Evolutionary conservation across 2,329 filamentous ascomycete genomes (phyloP), one percentile per base, ranked within the genome.

Genomic region (Pseudomassariella vexata): DNA sequence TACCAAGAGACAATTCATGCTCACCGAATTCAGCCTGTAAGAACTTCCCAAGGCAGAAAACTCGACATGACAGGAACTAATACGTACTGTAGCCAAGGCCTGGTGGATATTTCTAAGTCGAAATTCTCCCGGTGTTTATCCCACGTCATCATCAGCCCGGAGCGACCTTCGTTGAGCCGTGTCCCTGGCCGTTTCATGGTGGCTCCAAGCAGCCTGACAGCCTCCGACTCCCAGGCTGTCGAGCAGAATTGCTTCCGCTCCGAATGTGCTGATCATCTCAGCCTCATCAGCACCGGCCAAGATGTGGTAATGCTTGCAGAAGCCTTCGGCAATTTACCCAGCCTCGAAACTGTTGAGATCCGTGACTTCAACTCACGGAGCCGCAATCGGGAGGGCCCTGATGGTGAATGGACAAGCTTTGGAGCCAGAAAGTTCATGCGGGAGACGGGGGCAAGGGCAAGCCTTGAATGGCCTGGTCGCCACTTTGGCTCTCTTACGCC

Each of bases 1-100:
- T 55, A 63, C 59, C 30, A 76, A 75, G 50, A 74, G 71, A 45
- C 77, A 82, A 47, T 84, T 82, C 54, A 78, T 80, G 70, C 47
- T 81, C 33, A 69, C 68, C 2, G 59, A 71, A 20, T 55, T 63
- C 42, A 82, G 77, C 37, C 50, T 73, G 5, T 51, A 62, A 27
- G 55, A 59, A 1, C 50, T 70, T 16, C 51, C 57, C 25, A 54
- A 64, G 38, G 45, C 42, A 16, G 53, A 50, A 19, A 65, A 19
- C 6, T 2, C 53, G 55, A 9, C 42, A 52, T 34, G 53, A 46
- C 29, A 41, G 64, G 21, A 53, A 39, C 7, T 56, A 61, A 42
- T 64, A 59, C 44, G 56, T 82, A 8, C 62, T 70, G 32, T 60
- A 68, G 0, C 59, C 81, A 9, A n/a, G n/a, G n/a, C n/a, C 19